Evolutionary conservation across 345 rosid species (phyloP).

Genomic region (Anastatica hierochuntica): DNA sequence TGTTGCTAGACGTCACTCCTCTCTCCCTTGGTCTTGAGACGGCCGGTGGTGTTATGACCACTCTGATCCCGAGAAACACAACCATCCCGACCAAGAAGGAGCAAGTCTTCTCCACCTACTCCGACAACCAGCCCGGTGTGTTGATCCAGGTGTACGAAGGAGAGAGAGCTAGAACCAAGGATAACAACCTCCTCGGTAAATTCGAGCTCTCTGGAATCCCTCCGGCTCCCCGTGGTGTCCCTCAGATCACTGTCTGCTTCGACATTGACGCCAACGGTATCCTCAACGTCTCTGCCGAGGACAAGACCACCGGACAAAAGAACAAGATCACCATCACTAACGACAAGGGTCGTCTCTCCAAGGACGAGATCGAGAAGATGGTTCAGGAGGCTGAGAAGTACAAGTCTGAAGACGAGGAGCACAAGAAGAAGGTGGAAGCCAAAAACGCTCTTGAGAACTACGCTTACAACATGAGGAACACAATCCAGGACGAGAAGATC

Average conservation of each 20-base stretch:
- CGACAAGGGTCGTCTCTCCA: neutral
- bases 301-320: neutral
- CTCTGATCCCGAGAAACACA: neutral
- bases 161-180: neutral
- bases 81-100: neutral
- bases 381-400: slow-evolving; percentile 2
- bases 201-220: neutral
- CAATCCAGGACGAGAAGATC: slow-evolving; percentile 41
- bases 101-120: neutral
- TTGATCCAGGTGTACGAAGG: slow-evolving; percentile 2
- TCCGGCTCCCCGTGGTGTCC: slow-evolving; percentile 2
- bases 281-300: neutral
- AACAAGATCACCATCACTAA: slow-evolving; percentile 4
- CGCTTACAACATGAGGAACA: slow-evolving; percentile 29
- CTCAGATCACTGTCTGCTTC: neutral
- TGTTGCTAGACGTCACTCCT: neutral
- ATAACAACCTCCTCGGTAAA: neutral
- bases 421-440: slow-evolving; percentile 1
- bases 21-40: slow-evolving; percentile 2
- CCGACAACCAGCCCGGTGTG: neutral
- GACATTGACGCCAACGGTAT: slow-evolving; percentile 6
- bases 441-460: slow-evolving; percentile 3
- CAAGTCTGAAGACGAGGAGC: slow-evolving; percentile 4
- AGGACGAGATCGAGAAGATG: slow-evolving; percentile 1
- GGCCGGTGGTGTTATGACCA: neutral